Evolutionary conservation across 495 filamentous ascomycete species (phyloP).

Genomic region (Articulospora tetracladia): DNA sequence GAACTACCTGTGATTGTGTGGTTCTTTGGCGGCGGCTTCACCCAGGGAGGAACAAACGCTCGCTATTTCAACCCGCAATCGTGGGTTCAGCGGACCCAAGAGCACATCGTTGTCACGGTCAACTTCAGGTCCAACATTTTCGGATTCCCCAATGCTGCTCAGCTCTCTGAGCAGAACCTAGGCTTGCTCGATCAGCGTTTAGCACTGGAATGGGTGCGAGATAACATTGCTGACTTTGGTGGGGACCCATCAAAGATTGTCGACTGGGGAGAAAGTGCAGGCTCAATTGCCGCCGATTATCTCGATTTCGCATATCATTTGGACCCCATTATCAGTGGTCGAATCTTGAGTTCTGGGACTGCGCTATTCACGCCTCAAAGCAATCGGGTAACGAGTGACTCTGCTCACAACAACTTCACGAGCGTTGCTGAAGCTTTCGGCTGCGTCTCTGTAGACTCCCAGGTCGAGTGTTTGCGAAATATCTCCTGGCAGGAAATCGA

Average conservation of each 20-base stretch:
- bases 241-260: constrained; percentile 37
- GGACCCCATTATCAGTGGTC: constrained; percentile 37
- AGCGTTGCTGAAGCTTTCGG: constrained; percentile 34
- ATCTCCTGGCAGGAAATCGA: background rate
- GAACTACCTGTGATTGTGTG: constrained; percentile 35
- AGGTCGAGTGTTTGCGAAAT: constrained; percentile 39
- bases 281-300: constrained; percentile 43
- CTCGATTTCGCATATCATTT: constrained; percentile 42
- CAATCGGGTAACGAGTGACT: constrained; percentile 22
- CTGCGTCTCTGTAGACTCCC: constrained; percentile 27
- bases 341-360: constrained; percentile 51
- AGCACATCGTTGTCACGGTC: constrained; percentile 49
- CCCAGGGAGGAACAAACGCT: no score
- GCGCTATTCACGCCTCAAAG: constrained; percentile 36
- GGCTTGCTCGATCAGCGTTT: constrained; percentile 51
- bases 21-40: constrained; percentile 34
- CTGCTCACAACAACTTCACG: constrained; percentile 36
- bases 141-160: constrained; percentile 17
- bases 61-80: no score
- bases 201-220: constrained; percentile 55
- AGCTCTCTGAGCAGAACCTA: background rate
- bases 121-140: constrained; percentile 35
- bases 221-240: constrained; percentile 51
- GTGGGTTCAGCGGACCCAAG: constrained; percentile 29
- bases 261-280: constrained; percentile 42